These are phyloP conservation scores for Salix brachista DNA, from an alignment of 345 rosid species.

Conservation along the genomic window DNA sequence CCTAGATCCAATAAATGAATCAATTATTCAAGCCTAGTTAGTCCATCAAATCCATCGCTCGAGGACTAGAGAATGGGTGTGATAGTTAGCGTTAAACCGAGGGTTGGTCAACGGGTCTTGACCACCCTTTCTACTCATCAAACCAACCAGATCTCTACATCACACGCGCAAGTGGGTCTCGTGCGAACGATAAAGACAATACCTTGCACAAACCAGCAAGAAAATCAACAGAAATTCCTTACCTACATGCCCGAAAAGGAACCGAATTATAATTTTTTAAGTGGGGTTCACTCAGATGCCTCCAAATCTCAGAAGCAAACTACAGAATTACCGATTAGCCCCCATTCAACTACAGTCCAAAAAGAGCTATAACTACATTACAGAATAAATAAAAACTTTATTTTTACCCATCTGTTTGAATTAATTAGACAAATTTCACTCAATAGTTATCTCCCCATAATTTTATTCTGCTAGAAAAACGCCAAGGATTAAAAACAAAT, in stretches of 20 bases:
- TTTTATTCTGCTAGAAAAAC: no score
- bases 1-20: no score
- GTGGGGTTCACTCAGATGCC: conserved; percentile 10
- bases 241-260: conserved; percentile 21
- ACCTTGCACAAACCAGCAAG: neutral
- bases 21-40: neutral
- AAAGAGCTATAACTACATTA: neutral
- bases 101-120: neutral
- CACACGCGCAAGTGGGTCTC: neutral
- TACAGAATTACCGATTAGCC: neutral
- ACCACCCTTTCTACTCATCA: neutral
- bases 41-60: neutral
- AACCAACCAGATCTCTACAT: neutral
- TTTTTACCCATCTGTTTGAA: neutral
- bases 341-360: neutral
- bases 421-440: neutral
- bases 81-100: neutral
- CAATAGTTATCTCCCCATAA: neutral
- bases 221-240: conserved; percentile 17
- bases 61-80: neutral
- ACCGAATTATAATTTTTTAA: neutral
- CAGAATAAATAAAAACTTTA: no score
- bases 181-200: neutral
- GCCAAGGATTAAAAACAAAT: neutral
- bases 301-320: neutral